These are phyloP conservation scores for Gautieria morchelliformis DNA, from an alignment of 768 basidiomycete species.

Conservation along the genomic window DNA sequence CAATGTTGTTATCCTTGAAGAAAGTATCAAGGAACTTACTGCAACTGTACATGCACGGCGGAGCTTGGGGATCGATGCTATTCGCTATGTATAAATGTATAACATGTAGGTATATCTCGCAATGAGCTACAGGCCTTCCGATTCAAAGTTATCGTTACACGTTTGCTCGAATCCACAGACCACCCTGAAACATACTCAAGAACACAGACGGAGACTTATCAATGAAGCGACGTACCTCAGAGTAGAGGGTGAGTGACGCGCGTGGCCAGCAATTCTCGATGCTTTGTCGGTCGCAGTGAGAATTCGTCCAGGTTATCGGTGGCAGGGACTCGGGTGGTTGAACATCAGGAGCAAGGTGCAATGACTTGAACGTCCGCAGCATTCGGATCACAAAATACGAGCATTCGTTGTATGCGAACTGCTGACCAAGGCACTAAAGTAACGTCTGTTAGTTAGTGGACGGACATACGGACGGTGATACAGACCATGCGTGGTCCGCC, in stretches of 20 bases:
- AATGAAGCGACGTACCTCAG: slow-evolving; percentile 10
- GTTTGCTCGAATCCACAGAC: slow-evolving; percentile 11
- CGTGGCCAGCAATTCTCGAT: slow-evolving; percentile 14
- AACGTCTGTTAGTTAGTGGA: neutral
- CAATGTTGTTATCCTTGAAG: slow-evolving; percentile 91
- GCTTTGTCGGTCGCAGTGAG: slow-evolving; percentile 5
- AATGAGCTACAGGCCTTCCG: neutral
- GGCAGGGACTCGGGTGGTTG: slow-evolving; percentile 12
- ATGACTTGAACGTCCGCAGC: slow-evolving; percentile 12
- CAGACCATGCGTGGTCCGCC: slow-evolving; percentile 18
- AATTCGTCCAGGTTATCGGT: slow-evolving; percentile 7
- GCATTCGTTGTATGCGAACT: slow-evolving; percentile 19
- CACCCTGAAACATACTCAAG: slow-evolving; percentile 8
- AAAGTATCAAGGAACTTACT: slow-evolving; percentile 86
- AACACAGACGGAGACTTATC: neutral
- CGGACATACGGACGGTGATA: neutral
- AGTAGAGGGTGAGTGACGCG: slow-evolving; percentile 12
- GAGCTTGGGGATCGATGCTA: slow-evolving; percentile 73
- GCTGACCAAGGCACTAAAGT: slow-evolving; percentile 12
- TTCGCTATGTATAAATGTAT: slow-evolving; percentile 69
- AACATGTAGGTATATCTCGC: slow-evolving; percentile 1
- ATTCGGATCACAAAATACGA: slow-evolving; percentile 17
- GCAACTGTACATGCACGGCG: slow-evolving; percentile 78
- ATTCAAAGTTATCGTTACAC: neutral
- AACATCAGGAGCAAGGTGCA: slow-evolving; percentile 13